Evolutionary conservation across 306 rosid genomes (phyloP).

Genomic region (Inga oerstediana): DNA sequence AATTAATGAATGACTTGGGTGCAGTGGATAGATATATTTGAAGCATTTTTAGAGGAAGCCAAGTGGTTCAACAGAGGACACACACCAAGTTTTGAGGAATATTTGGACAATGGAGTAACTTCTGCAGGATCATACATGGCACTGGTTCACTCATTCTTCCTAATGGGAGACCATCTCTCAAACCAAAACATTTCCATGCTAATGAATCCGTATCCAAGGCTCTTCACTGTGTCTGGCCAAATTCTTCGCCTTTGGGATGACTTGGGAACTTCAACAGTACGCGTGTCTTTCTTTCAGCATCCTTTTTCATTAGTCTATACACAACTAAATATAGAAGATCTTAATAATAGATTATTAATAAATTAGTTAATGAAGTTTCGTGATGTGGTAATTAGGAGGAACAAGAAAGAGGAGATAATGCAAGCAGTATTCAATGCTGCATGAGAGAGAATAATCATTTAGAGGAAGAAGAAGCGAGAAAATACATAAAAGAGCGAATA

Average conservation of each 20-base stretch:
- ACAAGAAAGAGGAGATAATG: constrained; percentile 51
- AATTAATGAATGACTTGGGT: constrained; percentile 8
- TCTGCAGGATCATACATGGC: constrained; percentile 58
- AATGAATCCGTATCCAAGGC: constrained; percentile 48
- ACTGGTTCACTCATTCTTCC: constrained; percentile 48
- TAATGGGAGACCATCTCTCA: constrained; percentile 39
- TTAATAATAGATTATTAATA: background rate
- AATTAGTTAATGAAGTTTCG: background rate
- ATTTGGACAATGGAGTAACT: constrained; percentile 45
- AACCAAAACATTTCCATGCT: constrained; percentile 37
- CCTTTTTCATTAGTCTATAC: background rate
- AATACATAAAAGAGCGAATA: constrained; percentile 31
- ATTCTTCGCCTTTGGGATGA: constrained; percentile 58
- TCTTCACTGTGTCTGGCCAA: constrained; percentile 45
- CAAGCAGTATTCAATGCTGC: constrained; percentile 39
- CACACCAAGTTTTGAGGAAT: constrained; percentile 36
- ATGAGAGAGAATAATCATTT: constrained; percentile 31
- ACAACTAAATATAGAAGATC: no score
- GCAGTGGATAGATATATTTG: constrained; percentile 57
- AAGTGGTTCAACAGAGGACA: constrained; percentile 43
- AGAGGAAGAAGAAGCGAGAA: constrained; percentile 41
- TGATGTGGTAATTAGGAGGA: constrained; percentile 16
- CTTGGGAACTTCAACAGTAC: constrained; percentile 52
- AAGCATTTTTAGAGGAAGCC: constrained; percentile 54
- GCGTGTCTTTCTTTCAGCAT: background rate